These are phyloP conservation scores for Apiospora saccharicola DNA, from an alignment of 2,329 filamentous ascomycete genomes.

Conservation along the genomic window DNA sequence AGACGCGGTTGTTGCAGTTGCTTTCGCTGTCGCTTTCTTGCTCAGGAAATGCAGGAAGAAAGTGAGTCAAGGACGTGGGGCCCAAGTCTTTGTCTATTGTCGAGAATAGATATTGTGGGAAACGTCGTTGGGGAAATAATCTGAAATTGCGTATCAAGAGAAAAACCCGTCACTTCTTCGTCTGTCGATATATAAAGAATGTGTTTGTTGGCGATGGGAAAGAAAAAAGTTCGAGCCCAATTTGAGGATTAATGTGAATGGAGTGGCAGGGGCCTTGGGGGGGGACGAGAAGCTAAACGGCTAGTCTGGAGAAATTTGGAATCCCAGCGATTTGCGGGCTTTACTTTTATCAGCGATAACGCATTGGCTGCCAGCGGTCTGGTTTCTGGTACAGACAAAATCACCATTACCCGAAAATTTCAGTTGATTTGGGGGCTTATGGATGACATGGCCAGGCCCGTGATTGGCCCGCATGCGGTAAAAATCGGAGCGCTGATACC, in stretches of 20 bases:
- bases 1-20: not conserved
- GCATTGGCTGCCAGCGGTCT: not conserved
- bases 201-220: not conserved
- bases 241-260: constrained; percentile 5
- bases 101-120: not conserved
- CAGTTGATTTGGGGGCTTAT: not conserved
- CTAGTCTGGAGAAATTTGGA: constrained; percentile 14
- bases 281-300: not conserved
- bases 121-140: not conserved
- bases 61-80: constrained; percentile 5
- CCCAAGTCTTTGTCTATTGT: not conserved
- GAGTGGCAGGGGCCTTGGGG: not conserved
- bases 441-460: not conserved
- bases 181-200: not conserved
- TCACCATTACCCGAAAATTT: constrained; percentile 15
- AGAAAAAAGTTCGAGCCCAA: not conserved
- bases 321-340: not conserved
- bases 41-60: not conserved
- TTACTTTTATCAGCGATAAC: constrained; percentile 10
- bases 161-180: not conserved
- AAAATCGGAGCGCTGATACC: not conserved
- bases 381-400: not conserved
- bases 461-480: constrained; percentile 1
- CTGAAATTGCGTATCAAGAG: not conserved
- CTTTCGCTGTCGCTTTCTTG: constrained; percentile 3